Conservation (phyloP, 495 filamentous ascomycete genomes). For the Annulohypoxylon maeteangense region DNA sequence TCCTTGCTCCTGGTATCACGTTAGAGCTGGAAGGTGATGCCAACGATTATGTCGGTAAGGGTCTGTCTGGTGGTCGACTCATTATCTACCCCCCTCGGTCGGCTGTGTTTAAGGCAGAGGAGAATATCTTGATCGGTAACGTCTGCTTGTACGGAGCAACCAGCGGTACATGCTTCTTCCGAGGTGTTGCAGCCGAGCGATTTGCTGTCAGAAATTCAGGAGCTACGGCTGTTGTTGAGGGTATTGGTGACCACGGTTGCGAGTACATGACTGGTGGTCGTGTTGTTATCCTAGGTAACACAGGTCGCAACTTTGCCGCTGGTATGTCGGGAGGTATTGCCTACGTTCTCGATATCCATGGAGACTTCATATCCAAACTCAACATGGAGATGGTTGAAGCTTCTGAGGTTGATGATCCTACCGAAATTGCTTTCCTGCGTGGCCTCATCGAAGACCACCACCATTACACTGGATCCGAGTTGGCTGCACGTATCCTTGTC, state of each 20-base stretch:
- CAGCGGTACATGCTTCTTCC: slow-evolving; percentile 94
- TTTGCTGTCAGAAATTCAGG: slow-evolving; percentile 99
- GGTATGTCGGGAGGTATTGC: slow-evolving; percentile 99
- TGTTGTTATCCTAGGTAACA: slow-evolving; percentile 87
- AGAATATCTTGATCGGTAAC: slow-evolving; percentile 97
- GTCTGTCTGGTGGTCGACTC: slow-evolving; percentile 92
- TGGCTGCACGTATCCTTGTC: slow-evolving; percentile 93
- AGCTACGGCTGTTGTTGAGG: slow-evolving; percentile 95
- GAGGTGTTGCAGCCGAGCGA: slow-evolving; percentile 95
- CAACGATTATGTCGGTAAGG: slow-evolving; percentile 99
- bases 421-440: slow-evolving; percentile 93
- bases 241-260: slow-evolving; percentile 96
- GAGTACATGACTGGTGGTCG: slow-evolving; percentile 99
- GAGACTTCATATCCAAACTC: slow-evolving; percentile 93
- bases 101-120: slow-evolving; percentile 95
- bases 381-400: slow-evolving; percentile 99
- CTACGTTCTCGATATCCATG: slow-evolving; percentile 91
- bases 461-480: slow-evolving; percentile 98
- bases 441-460: slow-evolving; percentile 98
- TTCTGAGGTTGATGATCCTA: slow-evolving; percentile 84
- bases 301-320: slow-evolving; percentile 98
- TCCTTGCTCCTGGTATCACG: slow-evolving; percentile 93
- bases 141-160: slow-evolving; percentile 98
- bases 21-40: slow-evolving; percentile 97
- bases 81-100: slow-evolving; percentile 96